Base-by-base conservation (phyloP, 2,329 filamentous ascomycete species). In the Anisogramma anomala region DNA sequence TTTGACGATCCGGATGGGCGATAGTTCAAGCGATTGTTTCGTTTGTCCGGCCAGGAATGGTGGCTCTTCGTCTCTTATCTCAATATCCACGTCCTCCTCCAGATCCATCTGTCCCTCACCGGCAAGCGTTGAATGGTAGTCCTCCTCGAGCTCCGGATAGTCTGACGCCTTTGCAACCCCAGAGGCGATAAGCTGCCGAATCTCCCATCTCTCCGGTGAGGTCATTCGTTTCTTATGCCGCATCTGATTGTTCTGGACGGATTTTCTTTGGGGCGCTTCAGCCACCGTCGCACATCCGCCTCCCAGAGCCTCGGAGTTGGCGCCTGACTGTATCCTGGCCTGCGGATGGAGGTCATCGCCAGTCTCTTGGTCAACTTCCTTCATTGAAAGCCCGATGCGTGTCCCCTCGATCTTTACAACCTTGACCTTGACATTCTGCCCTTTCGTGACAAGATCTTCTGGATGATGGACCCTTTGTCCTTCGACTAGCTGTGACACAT, bases 191-290 rank as follows among this genome's bases (percentile, higher is more conserved):
- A 98, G 70, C 56, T 98, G 91, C 48, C 89, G 79, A 48, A 98
- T 95, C 59, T 98, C 91, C 89, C 91, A 98, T 55, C 91, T 71
- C 58, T 98, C 91, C 1, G 91, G 91, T 11, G 89, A 95, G 0
- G 89, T 96, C 80, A 96, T 81, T 39, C 91, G 74, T 66, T 98
- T 98, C 58, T 84, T 86, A 41, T 81, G 81, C 33, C 70, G 73
- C 50, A 70, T 66, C 1, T 68, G 70, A 6, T 67, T 62, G 39
- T 71, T 64, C 22, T 69, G 69, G 28, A 74, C 70, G 31, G 67
- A 69, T 52, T 84, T 78, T 45, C 85, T 74, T 11, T 82, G 71
- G 2, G 78, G 56, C 49, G 37, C 58, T 53, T 57, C 60, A 53
- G 8, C 52, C 46, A 31, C 51, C 15, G 26, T 61, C 60, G n/a